Percentiles rank a stretch among this genome's conserved stretches.
phyloP scores from a whole-genome alignment of 352 stramenopile species.

The Phytophthora aleatoria region DNA sequence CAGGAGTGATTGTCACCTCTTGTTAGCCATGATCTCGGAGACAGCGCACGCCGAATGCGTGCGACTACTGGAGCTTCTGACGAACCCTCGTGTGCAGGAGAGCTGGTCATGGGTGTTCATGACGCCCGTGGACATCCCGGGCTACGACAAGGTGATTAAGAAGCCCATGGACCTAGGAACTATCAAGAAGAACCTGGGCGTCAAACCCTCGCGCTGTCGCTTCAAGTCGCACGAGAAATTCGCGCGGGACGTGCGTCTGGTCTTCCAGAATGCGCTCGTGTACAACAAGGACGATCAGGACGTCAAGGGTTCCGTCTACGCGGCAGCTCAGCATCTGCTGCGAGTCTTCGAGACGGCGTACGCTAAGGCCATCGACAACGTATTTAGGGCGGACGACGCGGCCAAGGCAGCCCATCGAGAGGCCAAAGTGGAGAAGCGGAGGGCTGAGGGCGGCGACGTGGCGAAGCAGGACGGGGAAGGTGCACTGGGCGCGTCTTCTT shows the following conservation, averaged over 20 bases:
- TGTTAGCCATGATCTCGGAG: conserved; percentile 67
- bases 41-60: conserved; percentile 76
- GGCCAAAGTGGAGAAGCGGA: conserved; percentile 31
- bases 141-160: conserved; percentile 79
- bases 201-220: conserved; percentile 81
- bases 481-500: conserved; percentile 9
- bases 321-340: conserved; percentile 79
- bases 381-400: conserved; percentile 49
- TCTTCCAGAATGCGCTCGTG: conserved; percentile 82
- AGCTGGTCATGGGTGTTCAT: conserved; percentile 91
- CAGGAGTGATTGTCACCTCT: conserved; percentile 22
- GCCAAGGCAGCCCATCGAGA: conserved; percentile 37
- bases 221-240: conserved; percentile 89
- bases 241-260: conserved; percentile 76
- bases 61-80: conserved; percentile 80
- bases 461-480: conserved; percentile 7
- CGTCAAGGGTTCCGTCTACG: conserved; percentile 80
- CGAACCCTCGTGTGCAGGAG: conserved; percentile 81
- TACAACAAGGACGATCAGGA: conserved; percentile 83
- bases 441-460: conserved; percentile 11
- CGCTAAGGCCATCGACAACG: conserved; percentile 69
- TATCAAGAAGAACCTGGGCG: conserved; percentile 74
- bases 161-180: conserved; percentile 86
- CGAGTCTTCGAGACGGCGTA: conserved; percentile 86
- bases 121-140: conserved; percentile 68